Percentiles rank a stretch among this genome's conserved stretches.
phyloP scores from a whole-genome alignment of 2,329 filamentous ascomycete species.

The Neonectria punicea region DNA sequence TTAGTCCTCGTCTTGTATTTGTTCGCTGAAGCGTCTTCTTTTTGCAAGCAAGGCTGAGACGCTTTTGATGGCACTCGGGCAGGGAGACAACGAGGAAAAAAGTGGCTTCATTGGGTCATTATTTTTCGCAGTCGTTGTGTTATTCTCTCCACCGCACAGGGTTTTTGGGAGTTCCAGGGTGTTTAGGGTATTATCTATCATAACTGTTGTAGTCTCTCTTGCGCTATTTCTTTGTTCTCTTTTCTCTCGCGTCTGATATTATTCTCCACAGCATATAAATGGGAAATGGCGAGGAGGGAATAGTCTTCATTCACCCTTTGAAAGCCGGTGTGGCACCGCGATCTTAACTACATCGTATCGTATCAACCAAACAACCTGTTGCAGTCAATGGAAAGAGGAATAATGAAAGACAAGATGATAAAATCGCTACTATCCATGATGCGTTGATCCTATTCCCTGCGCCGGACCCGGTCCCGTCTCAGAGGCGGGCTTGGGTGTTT shows the following conservation, averaged over 20 bases:
- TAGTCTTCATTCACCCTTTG: neutral
- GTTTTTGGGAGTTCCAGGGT: slow-evolving; percentile 25
- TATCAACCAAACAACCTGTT: neutral
- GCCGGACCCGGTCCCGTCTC: neutral
- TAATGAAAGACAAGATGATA: slow-evolving; percentile 2
- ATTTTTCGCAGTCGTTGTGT: slow-evolving; percentile 13
- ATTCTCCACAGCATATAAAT: neutral
- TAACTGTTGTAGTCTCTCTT: slow-evolving; percentile 13
- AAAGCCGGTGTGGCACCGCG: neutral
- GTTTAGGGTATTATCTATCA: slow-evolving; percentile 22
- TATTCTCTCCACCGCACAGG: slow-evolving; percentile 18
- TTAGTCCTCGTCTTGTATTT: slow-evolving; percentile 18
- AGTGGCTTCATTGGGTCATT: slow-evolving; percentile 11
- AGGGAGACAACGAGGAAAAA: slow-evolving; percentile 10
- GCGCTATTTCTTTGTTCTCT: neutral
- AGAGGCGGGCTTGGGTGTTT: neutral
- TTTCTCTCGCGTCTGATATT: neutral
- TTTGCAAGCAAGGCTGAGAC: slow-evolving; percentile 6
- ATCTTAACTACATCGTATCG: neutral
- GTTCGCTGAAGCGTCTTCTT: slow-evolving; percentile 21
- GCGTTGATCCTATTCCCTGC: neutral
- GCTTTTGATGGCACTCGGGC: slow-evolving; percentile 2
- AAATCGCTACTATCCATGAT: neutral
- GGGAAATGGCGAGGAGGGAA: neutral
- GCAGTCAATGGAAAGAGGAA: neutral